Conservation (phyloP, 768 basidiomycete species). For the Termitomyces sp. region DNA sequence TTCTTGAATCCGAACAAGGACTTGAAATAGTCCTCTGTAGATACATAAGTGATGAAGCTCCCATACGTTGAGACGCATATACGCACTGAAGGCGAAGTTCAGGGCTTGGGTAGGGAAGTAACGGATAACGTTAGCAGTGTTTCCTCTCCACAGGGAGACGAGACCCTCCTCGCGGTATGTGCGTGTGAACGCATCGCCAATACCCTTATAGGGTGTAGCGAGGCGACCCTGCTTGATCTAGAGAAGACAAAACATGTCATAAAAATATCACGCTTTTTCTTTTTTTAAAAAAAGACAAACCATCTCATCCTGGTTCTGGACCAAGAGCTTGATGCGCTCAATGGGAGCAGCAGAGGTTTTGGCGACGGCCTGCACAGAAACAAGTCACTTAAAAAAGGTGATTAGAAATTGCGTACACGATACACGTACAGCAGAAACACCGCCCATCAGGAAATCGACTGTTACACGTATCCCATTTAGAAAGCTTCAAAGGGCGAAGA, state of each 20-base stretch:
- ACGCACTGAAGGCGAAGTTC: slow-evolving; percentile 99
- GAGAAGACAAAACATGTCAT: slow-evolving; percentile 32
- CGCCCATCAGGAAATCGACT: slow-evolving; percentile 97
- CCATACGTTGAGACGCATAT: neutral
- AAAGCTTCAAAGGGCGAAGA: slow-evolving; percentile 10
- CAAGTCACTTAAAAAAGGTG: slow-evolving; percentile 17
- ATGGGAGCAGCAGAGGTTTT: slow-evolving; percentile 99
- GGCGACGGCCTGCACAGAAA: slow-evolving; percentile 75
- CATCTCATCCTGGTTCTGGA: slow-evolving; percentile 99
- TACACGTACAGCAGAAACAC: slow-evolving; percentile 80
- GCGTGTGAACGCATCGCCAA: slow-evolving; percentile 86
- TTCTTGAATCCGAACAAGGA: slow-evolving; percentile 99
- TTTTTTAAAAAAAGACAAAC: slow-evolving; percentile 32
- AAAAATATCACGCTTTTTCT: neutral
- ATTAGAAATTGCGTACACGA: neutral
- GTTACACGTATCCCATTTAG: slow-evolving; percentile 21
- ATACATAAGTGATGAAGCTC: slow-evolving; percentile 8
- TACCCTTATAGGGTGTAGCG: slow-evolving; percentile 92
- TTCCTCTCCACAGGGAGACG: slow-evolving; percentile 96
- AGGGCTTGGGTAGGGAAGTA: slow-evolving; percentile 99
- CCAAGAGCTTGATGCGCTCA: slow-evolving; percentile 98
- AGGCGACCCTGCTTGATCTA: slow-evolving; percentile 99
- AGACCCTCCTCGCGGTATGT: slow-evolving; percentile 96
- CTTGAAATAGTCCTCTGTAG: slow-evolving; percentile 95
- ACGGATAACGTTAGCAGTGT: slow-evolving; percentile 99